Conservation (phyloP, 2,329 filamentous ascomycete genomes). For the Trichoderma sp. region DNA sequence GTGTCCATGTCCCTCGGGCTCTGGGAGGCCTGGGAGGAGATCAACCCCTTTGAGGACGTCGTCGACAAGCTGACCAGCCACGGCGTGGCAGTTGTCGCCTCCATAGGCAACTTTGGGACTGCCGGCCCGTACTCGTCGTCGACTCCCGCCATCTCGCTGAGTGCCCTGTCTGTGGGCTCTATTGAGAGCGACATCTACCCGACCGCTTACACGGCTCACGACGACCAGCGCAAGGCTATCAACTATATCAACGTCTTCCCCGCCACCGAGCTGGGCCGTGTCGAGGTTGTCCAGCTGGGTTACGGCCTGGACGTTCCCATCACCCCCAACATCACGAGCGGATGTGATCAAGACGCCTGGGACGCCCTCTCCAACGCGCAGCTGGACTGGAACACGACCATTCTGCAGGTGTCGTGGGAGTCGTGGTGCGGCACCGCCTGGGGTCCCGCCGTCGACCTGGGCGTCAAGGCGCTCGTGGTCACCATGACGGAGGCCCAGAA, state of each 20-base stretch:
- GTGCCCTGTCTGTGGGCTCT: slow-evolving; percentile 4
- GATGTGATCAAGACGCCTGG: not conserved
- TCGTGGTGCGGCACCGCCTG: not conserved
- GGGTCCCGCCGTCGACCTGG: not conserved
- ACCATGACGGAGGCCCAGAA: not conserved
- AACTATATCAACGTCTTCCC: not conserved
- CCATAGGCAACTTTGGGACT: slow-evolving; percentile 36
- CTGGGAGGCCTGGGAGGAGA: slow-evolving; percentile 37
- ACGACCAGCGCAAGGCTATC: not conserved
- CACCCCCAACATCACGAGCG: slow-evolving; percentile 2
- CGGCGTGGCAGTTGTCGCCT: slow-evolving; percentile 13
- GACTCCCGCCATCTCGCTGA: not conserved
- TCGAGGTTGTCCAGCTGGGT: not conserved
- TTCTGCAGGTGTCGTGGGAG: not conserved
- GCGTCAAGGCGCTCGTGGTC: not conserved
- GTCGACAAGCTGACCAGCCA: slow-evolving; percentile 46
- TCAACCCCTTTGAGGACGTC: slow-evolving; percentile 45
- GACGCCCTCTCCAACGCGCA: not conserved
- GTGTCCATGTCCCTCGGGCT: slow-evolving; percentile 35
- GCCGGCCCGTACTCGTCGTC: slow-evolving; percentile 1
- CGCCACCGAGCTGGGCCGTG: not conserved
- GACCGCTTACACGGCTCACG: not conserved
- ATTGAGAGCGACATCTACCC: slow-evolving; percentile 18
- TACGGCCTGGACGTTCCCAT: not conserved
- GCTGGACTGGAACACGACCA: slow-evolving; percentile 5